Conservation (phyloP, 1,139 yeast genomes). For the Candida pseudoviswanathii region DNA sequence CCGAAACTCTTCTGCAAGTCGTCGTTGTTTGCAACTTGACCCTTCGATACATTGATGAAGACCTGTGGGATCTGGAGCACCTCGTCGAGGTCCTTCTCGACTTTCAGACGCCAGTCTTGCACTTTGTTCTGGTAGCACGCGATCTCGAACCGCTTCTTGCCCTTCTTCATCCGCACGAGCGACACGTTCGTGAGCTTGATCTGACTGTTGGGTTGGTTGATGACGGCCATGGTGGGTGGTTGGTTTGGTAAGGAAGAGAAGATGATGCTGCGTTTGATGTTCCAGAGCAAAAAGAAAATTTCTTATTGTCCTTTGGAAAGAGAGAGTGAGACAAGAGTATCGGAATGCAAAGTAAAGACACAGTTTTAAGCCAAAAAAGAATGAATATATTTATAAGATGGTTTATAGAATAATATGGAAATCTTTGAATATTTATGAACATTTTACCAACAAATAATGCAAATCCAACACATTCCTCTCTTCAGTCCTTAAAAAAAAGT, state of each 20-base stretch:
- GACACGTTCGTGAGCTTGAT: conserved; percentile 93
- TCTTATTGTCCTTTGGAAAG: not conserved
- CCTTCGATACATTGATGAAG: conserved; percentile 89
- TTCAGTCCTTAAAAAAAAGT: not conserved
- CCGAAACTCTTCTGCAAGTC: conserved; percentile 78
- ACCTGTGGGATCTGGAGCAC: conserved; percentile 96
- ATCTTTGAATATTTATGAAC: not conserved
- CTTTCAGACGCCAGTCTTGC: conserved; percentile 89
- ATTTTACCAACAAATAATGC: not conserved
- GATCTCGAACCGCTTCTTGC: conserved; percentile 87
- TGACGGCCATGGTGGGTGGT: conserved; percentile 47
- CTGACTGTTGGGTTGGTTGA: conserved; percentile 87
- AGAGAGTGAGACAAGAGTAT: not conserved
- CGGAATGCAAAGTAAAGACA: not conserved
- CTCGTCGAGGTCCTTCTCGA: conserved; percentile 92
- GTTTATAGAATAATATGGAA: not conserved
- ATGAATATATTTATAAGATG: too few relatives aligned
- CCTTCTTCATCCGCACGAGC: conserved; percentile 85
- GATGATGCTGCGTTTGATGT: not conserved
- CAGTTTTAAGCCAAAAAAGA: not conserved
- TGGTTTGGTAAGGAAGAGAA: not conserved
- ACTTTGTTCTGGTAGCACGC: conserved; percentile 98
- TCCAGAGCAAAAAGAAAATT: not conserved
- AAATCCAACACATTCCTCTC: not conserved
- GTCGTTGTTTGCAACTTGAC: conserved; percentile 88